Evolutionary conservation across 495 filamentous ascomycete genomes (phyloP).

Genomic region (Pseudoneurospora amorphoporcata): DNA sequence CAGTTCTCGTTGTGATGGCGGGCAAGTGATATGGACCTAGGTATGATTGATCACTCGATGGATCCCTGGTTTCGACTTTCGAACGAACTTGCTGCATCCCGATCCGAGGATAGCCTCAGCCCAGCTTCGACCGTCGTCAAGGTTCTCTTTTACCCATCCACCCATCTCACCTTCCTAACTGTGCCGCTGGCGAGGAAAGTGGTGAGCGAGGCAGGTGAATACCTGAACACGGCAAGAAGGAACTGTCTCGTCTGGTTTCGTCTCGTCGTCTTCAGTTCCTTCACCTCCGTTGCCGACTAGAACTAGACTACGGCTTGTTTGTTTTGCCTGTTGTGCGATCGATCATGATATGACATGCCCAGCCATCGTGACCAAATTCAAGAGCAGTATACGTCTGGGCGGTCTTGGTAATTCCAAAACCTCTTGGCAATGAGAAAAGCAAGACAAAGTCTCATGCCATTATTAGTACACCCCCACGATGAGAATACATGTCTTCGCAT

Average conservation of each 20-base stretch:
- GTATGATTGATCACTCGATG: background rate
- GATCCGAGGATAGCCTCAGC: background rate
- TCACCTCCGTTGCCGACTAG: background rate
- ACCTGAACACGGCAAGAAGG: background rate
- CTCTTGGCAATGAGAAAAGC: slow-evolving; percentile 11
- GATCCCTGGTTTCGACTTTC: background rate
- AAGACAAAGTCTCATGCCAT: slow-evolving; percentile 2
- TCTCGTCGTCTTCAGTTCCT: background rate
- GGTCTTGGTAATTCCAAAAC: slow-evolving; percentile 15
- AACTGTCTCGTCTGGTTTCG: background rate
- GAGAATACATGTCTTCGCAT: background rate
- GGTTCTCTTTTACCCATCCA: background rate
- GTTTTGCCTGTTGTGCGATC: background rate
- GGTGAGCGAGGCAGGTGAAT: background rate
- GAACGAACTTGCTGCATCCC: background rate
- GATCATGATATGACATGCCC: background rate
- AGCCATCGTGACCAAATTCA: background rate
- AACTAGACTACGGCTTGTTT: background rate
- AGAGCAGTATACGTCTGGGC: slow-evolving; percentile 10
- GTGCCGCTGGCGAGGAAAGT: background rate
- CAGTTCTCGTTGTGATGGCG: background rate
- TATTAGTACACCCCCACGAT: background rate
- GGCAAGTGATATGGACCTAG: background rate
- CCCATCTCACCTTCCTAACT: background rate
- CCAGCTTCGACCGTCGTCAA: background rate